phyloP scores from a whole-genome alignment of 164 flowering plant species.

The Magnolia changhungtana region DNA sequence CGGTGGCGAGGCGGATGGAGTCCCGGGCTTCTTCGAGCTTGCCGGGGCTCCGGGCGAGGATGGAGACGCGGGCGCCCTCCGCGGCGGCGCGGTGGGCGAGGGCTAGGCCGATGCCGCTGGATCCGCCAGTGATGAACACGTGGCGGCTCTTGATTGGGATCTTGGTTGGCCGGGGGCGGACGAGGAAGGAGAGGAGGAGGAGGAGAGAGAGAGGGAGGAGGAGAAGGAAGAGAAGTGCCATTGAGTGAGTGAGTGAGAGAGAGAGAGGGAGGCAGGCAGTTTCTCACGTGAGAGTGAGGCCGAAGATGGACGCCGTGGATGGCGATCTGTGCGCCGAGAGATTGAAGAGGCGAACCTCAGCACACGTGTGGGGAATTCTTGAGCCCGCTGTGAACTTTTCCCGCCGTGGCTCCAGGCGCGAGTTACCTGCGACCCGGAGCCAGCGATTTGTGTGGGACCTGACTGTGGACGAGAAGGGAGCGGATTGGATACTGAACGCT shows the following conservation, averaged over 20 bases:
- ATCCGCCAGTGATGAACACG: constrained; percentile 90
- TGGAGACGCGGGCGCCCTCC: constrained; percentile 75
- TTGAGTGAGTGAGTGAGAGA: constrained; percentile 12
- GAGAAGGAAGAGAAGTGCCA: constrained; percentile 34
- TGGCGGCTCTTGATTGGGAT: constrained; percentile 79
- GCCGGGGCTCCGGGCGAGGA: constrained; percentile 63
- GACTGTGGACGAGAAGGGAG: no score
- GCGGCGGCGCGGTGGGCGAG: constrained; percentile 67
- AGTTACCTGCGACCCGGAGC: no score
- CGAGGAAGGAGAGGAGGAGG: constrained; percentile 37
- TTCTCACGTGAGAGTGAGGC: background rate
- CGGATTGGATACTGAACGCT: no score
- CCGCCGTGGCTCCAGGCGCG: no score
- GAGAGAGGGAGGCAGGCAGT: constrained; percentile 5
- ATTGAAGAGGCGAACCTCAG: no score
- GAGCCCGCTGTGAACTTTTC: no score
- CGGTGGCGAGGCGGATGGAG: constrained; percentile 60
- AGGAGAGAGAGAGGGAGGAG: constrained; percentile 36
- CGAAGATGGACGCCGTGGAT: background rate
- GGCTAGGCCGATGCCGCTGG: constrained; percentile 94
- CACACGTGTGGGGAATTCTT: no score
- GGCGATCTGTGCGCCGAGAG: background rate
- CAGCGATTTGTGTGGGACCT: no score
- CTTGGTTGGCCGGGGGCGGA: constrained; percentile 53
- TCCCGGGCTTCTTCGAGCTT: constrained; percentile 66